Percentiles rank a stretch among this genome's conserved stretches.
Evolutionary conservation across 257 asterid genomes (phyloP).

Genomic region (Solanum gracilifrons): DNA sequence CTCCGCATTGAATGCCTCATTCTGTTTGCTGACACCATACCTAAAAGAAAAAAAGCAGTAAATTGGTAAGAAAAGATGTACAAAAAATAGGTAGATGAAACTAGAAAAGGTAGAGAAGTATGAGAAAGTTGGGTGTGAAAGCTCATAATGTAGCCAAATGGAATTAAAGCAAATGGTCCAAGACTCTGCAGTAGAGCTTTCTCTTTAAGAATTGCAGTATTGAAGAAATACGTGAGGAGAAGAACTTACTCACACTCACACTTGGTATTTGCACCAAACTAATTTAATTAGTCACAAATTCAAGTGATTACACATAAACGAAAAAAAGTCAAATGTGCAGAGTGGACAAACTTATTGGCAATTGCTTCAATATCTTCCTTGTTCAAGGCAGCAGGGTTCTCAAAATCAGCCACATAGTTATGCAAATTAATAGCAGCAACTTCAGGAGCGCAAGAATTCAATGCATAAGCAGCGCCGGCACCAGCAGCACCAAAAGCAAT

Average conservation of each 20-base stretch:
- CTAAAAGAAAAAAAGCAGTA: slow-evolving; percentile 24
- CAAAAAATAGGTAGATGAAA: background rate
- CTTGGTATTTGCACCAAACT: background rate
- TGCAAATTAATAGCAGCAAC: slow-evolving; percentile 83
- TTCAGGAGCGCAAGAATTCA: slow-evolving; percentile 78
- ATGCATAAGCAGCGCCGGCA: slow-evolving; percentile 75
- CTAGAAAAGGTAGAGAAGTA: background rate
- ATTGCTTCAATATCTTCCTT: slow-evolving; percentile 86
- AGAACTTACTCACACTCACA: background rate
- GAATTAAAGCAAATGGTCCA: background rate
- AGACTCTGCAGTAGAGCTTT: background rate
- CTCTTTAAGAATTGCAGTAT: background rate
- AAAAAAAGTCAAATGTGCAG: background rate
- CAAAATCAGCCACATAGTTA: slow-evolving; percentile 68
- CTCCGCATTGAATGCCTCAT: slow-evolving; percentile 84
- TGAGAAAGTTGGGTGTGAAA: background rate
- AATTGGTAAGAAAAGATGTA: background rate
- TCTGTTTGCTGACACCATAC: slow-evolving; percentile 85
- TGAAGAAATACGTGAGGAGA: no score
- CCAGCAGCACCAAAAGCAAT: slow-evolving; percentile 76
- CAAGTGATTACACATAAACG: background rate
- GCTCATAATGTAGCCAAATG: background rate
- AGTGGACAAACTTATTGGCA: slow-evolving; percentile 41
- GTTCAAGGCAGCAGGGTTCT: slow-evolving; percentile 56
- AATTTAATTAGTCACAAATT: background rate